Percentiles rank a stretch among this genome's conserved stretches.
phyloP scores from a whole-genome alignment of 257 asterid species.

The Galeopsis tetrahit region DNA sequence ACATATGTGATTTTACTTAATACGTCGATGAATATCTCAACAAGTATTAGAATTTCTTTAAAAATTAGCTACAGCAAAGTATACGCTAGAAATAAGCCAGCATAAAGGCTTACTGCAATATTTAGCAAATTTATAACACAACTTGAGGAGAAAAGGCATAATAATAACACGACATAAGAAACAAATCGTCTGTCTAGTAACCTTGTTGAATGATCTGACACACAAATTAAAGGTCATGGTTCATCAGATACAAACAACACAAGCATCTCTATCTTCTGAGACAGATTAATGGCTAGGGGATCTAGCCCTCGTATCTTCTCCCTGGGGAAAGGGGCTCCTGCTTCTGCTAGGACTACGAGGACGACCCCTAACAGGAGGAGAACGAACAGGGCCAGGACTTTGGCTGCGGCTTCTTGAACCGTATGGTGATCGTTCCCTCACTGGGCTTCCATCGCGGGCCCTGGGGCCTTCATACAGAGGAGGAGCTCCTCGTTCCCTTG shows the following conservation, averaged over 20 bases:
- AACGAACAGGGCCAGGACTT: constrained; percentile 47
- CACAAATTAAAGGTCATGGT: background rate
- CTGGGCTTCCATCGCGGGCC: constrained; percentile 63
- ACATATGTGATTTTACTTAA: no score
- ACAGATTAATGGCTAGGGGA: constrained; percentile 44
- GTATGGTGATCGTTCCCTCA: constrained; percentile 48
- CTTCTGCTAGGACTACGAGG: constrained; percentile 47
- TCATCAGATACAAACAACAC: constrained; percentile 11
- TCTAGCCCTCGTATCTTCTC: constrained; percentile 39
- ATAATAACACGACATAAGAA: no score
- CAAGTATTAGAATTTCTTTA: no score
- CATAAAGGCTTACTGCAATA: no score
- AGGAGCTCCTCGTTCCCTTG: constrained; percentile 47
- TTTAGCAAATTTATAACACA: no score
- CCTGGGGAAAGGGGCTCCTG: constrained; percentile 48
- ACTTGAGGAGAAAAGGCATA: no score
- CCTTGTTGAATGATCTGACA: no score
- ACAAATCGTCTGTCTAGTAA: no score
- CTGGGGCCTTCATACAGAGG: constrained; percentile 53
- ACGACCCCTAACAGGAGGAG: constrained; percentile 56
- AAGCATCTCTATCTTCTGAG: background rate
- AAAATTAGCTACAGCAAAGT: no score
- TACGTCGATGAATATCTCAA: no score
- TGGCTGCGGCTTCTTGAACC: constrained; percentile 61
- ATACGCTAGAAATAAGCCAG: no score